Percentiles rank a stretch among this genome's conserved stretches.
phyloP scores from a whole-genome alignment of 2,329 filamentous ascomycete species.

The Blastomyces silverae region DNA sequence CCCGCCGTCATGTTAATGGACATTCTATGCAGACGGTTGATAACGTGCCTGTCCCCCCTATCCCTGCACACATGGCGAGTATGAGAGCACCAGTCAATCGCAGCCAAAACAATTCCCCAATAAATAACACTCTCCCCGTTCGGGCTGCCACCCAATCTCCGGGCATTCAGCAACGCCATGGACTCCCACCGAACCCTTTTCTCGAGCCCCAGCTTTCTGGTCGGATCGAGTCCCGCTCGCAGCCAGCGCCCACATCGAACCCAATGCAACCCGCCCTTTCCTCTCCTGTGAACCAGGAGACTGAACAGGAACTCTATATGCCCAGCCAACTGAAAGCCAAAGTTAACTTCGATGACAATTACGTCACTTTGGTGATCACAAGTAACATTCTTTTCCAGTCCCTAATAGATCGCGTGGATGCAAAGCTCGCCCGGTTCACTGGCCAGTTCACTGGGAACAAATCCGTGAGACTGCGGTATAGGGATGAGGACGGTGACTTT shows the following conservation, averaged over 20 bases:
- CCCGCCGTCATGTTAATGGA: slow-evolving; percentile 47
- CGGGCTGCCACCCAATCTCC: slow-evolving; percentile 66
- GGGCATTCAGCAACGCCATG: slow-evolving; percentile 52
- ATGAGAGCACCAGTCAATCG: slow-evolving; percentile 60
- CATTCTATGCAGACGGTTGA: slow-evolving; percentile 49
- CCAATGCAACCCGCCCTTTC: slow-evolving; percentile 22
- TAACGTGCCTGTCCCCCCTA: slow-evolving; percentile 66
- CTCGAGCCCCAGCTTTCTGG: slow-evolving; percentile 36
- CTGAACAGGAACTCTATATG: slow-evolving; percentile 41
- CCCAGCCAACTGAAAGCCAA: slow-evolving; percentile 88
- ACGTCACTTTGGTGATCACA: slow-evolving; percentile 90
- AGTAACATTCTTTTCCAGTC: slow-evolving; percentile 94
- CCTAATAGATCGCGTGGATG: slow-evolving; percentile 89
- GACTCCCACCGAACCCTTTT: slow-evolving; percentile 31
- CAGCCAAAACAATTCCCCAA: slow-evolving; percentile 76
- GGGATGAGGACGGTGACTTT: slow-evolving; percentile 86
- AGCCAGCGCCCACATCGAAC: slow-evolving; percentile 23
- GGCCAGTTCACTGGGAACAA: slow-evolving; percentile 75
- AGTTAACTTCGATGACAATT: slow-evolving; percentile 85
- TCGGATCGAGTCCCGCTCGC: slow-evolving; percentile 21
- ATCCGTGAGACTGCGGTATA: slow-evolving; percentile 79
- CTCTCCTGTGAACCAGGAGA: slow-evolving; percentile 32
- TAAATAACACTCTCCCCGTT: slow-evolving; percentile 57
- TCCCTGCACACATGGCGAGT: slow-evolving; percentile 61
- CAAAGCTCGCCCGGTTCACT: slow-evolving; percentile 82